Percentiles rank a stretch among this genome's conserved stretches.
These are phyloP conservation scores for Poteriospumella lacustris DNA, from an alignment of 108 stramenopile genomes.

Conservation along the genomic window DNA sequence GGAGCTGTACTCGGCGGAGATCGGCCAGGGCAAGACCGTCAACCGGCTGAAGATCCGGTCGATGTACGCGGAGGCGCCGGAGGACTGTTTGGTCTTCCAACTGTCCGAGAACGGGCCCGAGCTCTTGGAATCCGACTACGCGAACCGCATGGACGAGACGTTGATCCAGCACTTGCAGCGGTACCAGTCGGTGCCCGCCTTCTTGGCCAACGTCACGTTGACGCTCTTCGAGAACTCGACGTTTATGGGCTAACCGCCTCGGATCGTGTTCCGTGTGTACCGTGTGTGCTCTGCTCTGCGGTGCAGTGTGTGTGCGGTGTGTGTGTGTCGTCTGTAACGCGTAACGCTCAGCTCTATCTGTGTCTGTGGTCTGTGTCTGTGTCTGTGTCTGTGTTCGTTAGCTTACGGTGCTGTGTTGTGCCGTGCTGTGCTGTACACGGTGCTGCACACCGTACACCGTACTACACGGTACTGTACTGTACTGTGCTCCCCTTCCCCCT, in stretches of 20 bases:
- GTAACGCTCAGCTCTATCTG: too few species aligned
- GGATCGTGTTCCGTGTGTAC: too few species aligned
- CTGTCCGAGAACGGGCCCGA: conserved; percentile 42
- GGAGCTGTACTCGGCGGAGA: conserved; percentile 63
- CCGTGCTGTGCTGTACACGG: too few species aligned
- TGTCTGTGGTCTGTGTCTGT: too few species aligned
- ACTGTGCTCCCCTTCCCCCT: too few species aligned
- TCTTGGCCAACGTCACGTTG: conserved; percentile 77
- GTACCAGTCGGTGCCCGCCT: conserved; percentile 79
- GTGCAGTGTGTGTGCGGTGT: too few species aligned
- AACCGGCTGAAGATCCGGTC: conserved; percentile 75
- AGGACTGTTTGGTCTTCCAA: conserved; percentile 77
- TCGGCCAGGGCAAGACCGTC: neutral
- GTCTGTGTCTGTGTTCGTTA: too few species aligned
- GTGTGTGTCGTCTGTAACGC: too few species aligned
- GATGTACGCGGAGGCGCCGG: conserved; percentile 81
- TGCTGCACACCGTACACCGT: too few species aligned
- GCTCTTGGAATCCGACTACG: conserved; percentile 74
- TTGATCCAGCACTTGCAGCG: conserved; percentile 70
- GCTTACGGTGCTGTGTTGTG: too few species aligned
- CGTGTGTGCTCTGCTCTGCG: too few species aligned
- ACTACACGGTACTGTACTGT: too few species aligned
- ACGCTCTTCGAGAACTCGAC: conserved; percentile 86
- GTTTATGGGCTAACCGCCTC: conserved; percentile 29
- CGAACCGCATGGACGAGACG: conserved; percentile 55